These are phyloP conservation scores for Ananas comosus DNA, from an alignment of 176 grass and related monocot genomes.

Conservation along the genomic window DNA sequence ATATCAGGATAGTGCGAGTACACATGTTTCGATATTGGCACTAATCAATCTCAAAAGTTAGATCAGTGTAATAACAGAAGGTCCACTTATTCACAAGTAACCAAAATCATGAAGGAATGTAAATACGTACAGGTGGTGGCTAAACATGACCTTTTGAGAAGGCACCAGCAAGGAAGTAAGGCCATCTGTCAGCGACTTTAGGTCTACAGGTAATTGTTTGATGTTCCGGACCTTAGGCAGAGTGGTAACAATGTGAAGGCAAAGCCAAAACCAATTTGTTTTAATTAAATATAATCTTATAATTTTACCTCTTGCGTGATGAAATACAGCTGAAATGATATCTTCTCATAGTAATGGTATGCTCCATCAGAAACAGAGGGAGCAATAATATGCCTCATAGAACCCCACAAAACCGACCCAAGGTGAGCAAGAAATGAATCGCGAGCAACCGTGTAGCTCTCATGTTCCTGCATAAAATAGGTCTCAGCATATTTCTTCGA, in stretches of 20 bases:
- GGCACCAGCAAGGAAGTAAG: slow-evolving; percentile 66
- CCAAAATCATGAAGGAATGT: slow-evolving; percentile 6
- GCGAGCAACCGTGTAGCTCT: slow-evolving; percentile 68
- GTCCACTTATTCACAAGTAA: not conserved
- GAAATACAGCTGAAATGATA: slow-evolving; percentile 94
- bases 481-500: not conserved
- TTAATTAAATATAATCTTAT: slow-evolving; percentile 13
- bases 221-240: slow-evolving; percentile 60
- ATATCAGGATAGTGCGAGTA: too few relatives aligned
- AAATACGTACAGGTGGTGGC: slow-evolving; percentile 44
- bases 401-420: slow-evolving; percentile 78
- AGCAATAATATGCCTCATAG: slow-evolving; percentile 90
- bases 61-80: not conserved
- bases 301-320: slow-evolving; percentile 70
- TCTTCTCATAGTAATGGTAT: slow-evolving; percentile 81
- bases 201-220: slow-evolving; percentile 80
- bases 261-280: slow-evolving; percentile 4
- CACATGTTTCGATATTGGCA: too few relatives aligned
- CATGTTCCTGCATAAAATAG: slow-evolving; percentile 43
- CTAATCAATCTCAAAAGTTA: not conserved
- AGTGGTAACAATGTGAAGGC: slow-evolving; percentile 10
- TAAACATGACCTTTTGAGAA: slow-evolving; percentile 65
- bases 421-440: slow-evolving; percentile 94
- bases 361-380: slow-evolving; percentile 80
- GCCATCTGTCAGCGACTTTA: slow-evolving; percentile 57